phyloP scores from a whole-genome alignment of 257 asterid species.

The Gardenia jasminoides region DNA sequence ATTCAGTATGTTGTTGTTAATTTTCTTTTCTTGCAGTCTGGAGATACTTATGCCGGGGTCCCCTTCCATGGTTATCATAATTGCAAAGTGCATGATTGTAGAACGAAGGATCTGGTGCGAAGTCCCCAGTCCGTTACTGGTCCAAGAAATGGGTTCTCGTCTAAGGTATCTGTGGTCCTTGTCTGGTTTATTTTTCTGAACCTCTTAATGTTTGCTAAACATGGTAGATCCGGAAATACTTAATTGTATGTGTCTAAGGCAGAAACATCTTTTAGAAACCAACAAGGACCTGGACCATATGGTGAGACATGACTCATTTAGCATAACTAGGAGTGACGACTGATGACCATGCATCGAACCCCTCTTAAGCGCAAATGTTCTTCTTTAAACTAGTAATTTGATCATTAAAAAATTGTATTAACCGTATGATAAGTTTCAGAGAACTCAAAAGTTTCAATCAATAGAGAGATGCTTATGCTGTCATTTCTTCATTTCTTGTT shows the following conservation, averaged over 20 bases:
- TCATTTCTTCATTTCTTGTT: neutral
- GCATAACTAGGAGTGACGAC: neutral
- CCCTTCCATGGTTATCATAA: slow-evolving; percentile 38
- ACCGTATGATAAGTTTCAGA: neutral
- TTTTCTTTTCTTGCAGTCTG: slow-evolving; percentile 29
- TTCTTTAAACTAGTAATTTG: neutral
- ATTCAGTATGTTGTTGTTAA: slow-evolving; percentile 4
- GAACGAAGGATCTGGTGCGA: slow-evolving; percentile 29
- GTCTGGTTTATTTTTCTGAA: neutral
- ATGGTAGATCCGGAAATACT: neutral
- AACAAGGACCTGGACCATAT: slow-evolving; percentile 11
- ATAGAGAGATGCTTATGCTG: neutral
- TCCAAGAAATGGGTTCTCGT: slow-evolving; percentile 37
- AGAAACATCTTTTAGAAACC: slow-evolving; percentile 1
- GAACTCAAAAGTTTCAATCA: neutral
- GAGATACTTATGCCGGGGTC: slow-evolving; percentile 31
- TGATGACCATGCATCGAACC: neutral
- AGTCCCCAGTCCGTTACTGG: slow-evolving; percentile 48
- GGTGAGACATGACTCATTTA: neutral
- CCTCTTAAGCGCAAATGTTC: neutral
- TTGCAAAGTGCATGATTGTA: slow-evolving; percentile 26
- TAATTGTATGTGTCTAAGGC: neutral
- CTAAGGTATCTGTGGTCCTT: slow-evolving; percentile 36
- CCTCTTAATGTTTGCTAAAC: neutral
- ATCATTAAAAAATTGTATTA: neutral